Evolutionary conservation across 352 stramenopile species (phyloP), one percentile per base, ranked within the genome.

Genomic region (Globisporangium parvum): DNA sequence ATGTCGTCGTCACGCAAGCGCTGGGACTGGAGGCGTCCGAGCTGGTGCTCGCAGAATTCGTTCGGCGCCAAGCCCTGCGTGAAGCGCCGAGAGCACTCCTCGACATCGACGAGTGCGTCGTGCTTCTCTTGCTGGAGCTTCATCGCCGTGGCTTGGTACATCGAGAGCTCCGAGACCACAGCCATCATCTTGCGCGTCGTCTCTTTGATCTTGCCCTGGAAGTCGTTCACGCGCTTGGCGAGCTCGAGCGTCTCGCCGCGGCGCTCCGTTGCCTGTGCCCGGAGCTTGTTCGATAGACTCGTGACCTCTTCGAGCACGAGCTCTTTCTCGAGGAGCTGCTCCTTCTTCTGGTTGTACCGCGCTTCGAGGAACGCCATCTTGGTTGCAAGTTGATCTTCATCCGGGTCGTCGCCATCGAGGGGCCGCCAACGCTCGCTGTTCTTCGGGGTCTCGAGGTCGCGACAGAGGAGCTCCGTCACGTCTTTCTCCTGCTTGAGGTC

Each of bases 101-200:
- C 75, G 10, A 93, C 70, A 35, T 91, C 80, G 20, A 80, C 78
- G 31, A 76, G 64, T 17, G 62, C 53, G 39, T 91, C 71, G 57
- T 92, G 74, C 59, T 96, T 97, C 60, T 98, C 91, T 55, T 97
- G 86, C 60, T 97, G 85, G 4, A 98, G 76, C 61, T 96, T 96
- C 70, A 98, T 91, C 18, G 90, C 87, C 12, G 91, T 97, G 10
- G 93, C 92, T 61, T 98, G 92, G 66, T 97, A 97, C 92, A 98
- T 98, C 15, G 84, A 96, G 11, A 98, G 67, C 73, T 98, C 93
- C 2, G 82, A 96, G 4, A 98, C 90, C 1, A 93, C 67, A n/a
- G 93, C 91, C 89, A 98, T 97, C 89, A 98, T 98, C 20, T 87
- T 87, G 51, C 91, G 76, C 33, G 91, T 98, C 24, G 87, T 91